Base-by-base conservation (phyloP, 208 protist species). In the Tetramitus jugosus region DNA sequence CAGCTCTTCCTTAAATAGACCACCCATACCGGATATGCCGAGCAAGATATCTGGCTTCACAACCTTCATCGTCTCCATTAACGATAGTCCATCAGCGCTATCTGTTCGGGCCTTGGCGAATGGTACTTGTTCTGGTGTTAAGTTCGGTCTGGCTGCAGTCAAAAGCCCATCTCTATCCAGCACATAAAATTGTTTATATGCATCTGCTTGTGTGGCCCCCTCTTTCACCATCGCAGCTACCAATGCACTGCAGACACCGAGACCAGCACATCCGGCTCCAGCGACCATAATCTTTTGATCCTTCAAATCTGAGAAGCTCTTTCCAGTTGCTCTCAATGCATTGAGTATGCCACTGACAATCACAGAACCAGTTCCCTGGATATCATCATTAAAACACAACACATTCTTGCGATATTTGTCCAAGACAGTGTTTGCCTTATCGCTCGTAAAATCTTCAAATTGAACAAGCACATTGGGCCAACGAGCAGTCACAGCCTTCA, bases 321-420 rank as follows among this genome's bases (percentile, higher is more conserved):
- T 10, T 26, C 40, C 40, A 17, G 35, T 29, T 4, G 64, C 64
- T 71, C 64, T 71, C 14, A 71, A 46, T 20, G 31, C 31, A 71
- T 71, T 71, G 4, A 71, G 33, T 31, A 71, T 20, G 13, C 39
- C 64, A 33, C 26, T 7, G 2, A 71, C 7, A 33, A 49, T 71
- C 0, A 71, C 64, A 6, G 85, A 64, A 6, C 84, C 87, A 56
- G 89, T 93, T 46, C 94, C 95, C 87, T 98, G 96, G 71, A 98
- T 98, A 86, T 98, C 96, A 80, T 98, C 96, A 84, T 98, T 98
- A 90, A 98, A 98, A 85, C 89, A 95, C 67, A 90, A 85, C 80
- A 90, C 88, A 81, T 90, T 88, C 67, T 94, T 85, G 64, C 91
- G 84, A 84, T 97, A 97, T 76, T 86, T 84, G 71, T 94, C 87